Evolutionary conservation across 2,329 filamentous ascomycete species (phyloP), one percentile per base, ranked within the genome.

Genomic region (Aspergillus ochraceoroseus): DNA sequence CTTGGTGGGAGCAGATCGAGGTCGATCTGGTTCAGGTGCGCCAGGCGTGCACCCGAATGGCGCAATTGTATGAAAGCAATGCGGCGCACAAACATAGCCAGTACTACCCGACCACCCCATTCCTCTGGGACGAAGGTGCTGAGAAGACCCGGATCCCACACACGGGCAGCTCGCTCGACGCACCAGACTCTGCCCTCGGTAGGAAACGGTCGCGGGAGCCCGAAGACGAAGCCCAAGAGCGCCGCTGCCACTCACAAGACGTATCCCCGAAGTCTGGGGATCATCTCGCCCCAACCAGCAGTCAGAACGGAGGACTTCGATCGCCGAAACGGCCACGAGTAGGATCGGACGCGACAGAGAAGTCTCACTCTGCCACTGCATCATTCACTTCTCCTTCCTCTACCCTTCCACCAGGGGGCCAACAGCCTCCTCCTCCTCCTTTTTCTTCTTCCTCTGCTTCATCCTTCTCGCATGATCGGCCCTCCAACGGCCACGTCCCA

Each of bases 1-100:
- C 89, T 0, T 98, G 92, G 92, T 98, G 90, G 90, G 82, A 82
- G 44, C 75, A 79, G 41, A 68, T 95, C 37, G 78, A 79, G 22
- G 85, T 88, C 23, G 77, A 81, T 48, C 73, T 90, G 51, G 71
- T 74, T 14, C 79, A 84, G 47, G 85, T 94, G 48, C 68, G 76
- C 28, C 76, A 75, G 53, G 87, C 87, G 3, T 85, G 89, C 53
- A 81, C 84, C 39, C 74, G 86, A 38, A 84, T 95, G 72, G 77
- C 80, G 23, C 79, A 68, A 23, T 61, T 71, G 17, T 73, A 73
- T 48, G 70, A 72, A 46, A 64, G 57, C 41, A 65, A 65, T 39
- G 59, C 66, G 8, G 52, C 69, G 31, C 66, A 69, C 43, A 64
- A 61, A 32, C 62, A 68, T 29, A 66, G 62, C 44, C 67, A 68